These are phyloP conservation scores for Symbiodinium natans DNA, from an alignment of 73 alveolate species.

Conservation along the genomic window DNA sequence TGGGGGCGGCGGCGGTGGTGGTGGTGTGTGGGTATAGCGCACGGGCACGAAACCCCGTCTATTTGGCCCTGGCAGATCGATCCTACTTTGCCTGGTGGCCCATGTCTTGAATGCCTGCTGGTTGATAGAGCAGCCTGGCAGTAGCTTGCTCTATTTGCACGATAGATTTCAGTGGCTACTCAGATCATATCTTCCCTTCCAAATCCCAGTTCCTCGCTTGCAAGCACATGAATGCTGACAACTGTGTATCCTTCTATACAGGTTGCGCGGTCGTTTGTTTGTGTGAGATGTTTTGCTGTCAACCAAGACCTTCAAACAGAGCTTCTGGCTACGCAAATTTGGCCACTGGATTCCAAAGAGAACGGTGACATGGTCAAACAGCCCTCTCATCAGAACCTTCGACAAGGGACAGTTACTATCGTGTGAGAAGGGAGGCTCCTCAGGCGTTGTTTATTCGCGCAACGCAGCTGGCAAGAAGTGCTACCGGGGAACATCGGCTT, in stretches of 20 bases:
- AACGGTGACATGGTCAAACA: neutral
- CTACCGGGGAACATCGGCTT: neutral
- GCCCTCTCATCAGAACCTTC: neutral
- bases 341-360: neutral
- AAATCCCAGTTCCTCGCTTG: neutral
- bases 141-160: neutral
- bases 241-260: no score
- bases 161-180: neutral
- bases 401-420: neutral
- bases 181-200: neutral
- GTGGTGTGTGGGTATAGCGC: no score
- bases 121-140: neutral
- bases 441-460: neutral
- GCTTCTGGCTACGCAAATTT: neutral
- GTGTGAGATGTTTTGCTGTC: neutral
- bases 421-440: neutral
- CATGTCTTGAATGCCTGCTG: neutral
- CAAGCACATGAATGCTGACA: neutral
- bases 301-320: neutral
- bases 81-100: neutral
- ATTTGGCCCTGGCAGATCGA: neutral
- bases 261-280: no score
- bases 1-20: no score
- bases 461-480: neutral
- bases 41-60: no score